Evolutionary conservation across 129 eudicot genomes (phyloP).

Genomic region (Pulicaria dysenterica): DNA sequence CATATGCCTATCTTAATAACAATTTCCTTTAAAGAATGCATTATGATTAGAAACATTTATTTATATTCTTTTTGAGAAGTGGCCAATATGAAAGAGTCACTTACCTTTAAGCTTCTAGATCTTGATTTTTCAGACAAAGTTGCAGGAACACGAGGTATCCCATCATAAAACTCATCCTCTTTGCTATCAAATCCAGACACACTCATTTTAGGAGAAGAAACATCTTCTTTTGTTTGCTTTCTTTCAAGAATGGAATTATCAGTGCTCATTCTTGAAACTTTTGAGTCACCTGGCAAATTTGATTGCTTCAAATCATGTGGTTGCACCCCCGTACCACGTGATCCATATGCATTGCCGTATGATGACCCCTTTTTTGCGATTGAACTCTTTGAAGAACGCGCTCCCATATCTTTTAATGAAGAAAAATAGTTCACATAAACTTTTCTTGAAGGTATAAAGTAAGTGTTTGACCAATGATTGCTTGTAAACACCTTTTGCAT

Average conservation of each 20-base stretch:
- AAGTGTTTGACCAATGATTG: slow-evolving; percentile 7
- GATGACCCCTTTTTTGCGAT: slow-evolving; percentile 28
- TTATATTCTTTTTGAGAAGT: not conserved
- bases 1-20: no score
- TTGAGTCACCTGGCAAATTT: slow-evolving; percentile 16
- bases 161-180: slow-evolving; percentile 79
- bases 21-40: not conserved
- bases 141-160: slow-evolving; percentile 68
- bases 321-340: slow-evolving; percentile 16
- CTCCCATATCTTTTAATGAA: slow-evolving; percentile 38
- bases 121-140: slow-evolving; percentile 56
- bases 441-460: not conserved
- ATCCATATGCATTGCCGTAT: slow-evolving; percentile 18
- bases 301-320: slow-evolving; percentile 31
- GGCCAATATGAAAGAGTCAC: slow-evolving; percentile 19
- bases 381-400: slow-evolving; percentile 42
- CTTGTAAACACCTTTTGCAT: not conserved
- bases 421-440: not conserved
- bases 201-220: slow-evolving; percentile 23
- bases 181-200: slow-evolving; percentile 21
- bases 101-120: slow-evolving; percentile 56
- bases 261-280: slow-evolving; percentile 12
- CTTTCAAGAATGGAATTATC: slow-evolving; percentile 20
- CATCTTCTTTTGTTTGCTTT: slow-evolving; percentile 24
- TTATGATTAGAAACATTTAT: not conserved